Base-by-base conservation (phyloP, 2,329 filamentous ascomycete genomes). In the Colletotrichum truncatum region DNA sequence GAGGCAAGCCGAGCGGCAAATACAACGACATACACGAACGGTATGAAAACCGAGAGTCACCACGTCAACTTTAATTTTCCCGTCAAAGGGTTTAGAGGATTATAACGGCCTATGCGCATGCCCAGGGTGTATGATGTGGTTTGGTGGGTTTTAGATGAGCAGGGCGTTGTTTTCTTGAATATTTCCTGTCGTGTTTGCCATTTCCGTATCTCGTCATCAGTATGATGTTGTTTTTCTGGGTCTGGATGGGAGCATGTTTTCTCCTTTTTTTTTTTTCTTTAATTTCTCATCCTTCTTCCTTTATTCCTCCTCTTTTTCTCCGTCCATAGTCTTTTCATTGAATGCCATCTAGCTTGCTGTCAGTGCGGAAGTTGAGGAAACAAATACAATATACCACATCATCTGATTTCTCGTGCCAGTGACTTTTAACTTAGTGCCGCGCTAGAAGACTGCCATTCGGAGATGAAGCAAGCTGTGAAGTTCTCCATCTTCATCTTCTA, bases 1-100 rank as follows among this genome's bases (percentile, higher is more conserved):
- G 70, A 72, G 25, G 70, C 69, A 9, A 73, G 70, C 61, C 67
- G 69, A 48, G 67, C 63, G 32, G 69, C 65, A 6, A 62, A 67
- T 38, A 70, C 68, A 48, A 30, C 58, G 18, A 14, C 68, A 6
- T 70, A 68, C 23, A 63, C 66, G 18, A 68, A 67, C 34, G 60
- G 64, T 66, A 67, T 58, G 58, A 64, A 64, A 43, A 36, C 49
- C 43, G 71, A 72, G 48, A 51, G 60, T 28, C 70, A 72, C 61
- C 70, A 72, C 57, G 70, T 72, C 52, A 69, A 72, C 71, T 73
- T 70, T 64, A 66, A 67, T 39, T 73, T 71, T 64, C 72, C 72
- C 23, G 68, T 73, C 70, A 71, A 73, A 66, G 71, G 70, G 7
- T 73, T 72, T 69, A 38, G 66, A 45, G 58, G 64, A 58, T 43